These are phyloP conservation scores for Priceomyces haplophilus DNA, from an alignment of 805 yeast species.

Conservation along the genomic window DNA sequence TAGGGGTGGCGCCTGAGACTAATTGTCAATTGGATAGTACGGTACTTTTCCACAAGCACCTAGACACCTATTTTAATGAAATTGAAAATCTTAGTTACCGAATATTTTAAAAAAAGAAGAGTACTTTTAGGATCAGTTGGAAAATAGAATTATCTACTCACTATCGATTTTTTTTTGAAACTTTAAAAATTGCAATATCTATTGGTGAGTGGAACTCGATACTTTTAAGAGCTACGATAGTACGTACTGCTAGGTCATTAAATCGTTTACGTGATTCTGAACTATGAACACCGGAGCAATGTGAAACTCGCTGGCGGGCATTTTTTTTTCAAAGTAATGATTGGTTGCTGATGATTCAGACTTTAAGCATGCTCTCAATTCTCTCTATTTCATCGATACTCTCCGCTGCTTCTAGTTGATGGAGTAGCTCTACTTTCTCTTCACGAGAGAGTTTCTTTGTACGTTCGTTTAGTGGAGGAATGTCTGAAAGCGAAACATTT, in stretches of 20 bases:
- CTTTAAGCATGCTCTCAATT: conserved; percentile 54
- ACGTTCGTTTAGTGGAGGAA: conserved; percentile 8
- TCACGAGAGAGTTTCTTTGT: conserved; percentile 50
- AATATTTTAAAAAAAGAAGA: not conserved
- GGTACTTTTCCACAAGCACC: not conserved
- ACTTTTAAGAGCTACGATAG: no score
- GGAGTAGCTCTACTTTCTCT: conserved; percentile 50
- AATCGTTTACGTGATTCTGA: no score
- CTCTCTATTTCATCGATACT: conserved; percentile 72
- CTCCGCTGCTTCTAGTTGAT: conserved; percentile 58
- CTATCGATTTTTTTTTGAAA: no score
- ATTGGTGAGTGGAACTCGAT: no score
- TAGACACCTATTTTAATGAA: not conserved
- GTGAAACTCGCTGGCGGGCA: no score
- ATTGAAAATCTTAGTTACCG: not conserved
- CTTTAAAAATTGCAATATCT: no score
- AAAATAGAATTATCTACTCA: not conserved
- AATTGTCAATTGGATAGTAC: not conserved
- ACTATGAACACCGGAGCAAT: no score
- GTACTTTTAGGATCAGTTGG: not conserved
- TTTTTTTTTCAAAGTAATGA: no score
- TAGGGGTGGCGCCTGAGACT: not conserved
- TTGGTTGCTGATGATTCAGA: no score
- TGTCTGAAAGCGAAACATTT: conserved; percentile 3
- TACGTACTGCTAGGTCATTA: no score